phyloP scores from a whole-genome alignment of 306 rosid genomes.

The Lathyrus sativus region DNA sequence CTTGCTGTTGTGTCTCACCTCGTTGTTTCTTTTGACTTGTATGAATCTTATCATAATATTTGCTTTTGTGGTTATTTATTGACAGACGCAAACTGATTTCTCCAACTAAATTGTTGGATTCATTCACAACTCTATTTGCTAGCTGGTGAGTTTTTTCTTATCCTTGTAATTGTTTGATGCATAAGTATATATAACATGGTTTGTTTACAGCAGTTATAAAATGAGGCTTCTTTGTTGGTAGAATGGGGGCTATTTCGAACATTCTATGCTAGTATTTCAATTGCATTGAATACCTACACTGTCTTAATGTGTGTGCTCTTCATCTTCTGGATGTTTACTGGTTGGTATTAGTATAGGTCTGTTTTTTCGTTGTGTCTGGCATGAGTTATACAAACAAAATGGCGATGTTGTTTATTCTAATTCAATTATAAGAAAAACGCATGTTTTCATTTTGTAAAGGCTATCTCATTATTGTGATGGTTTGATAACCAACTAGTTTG shows the following conservation, averaged over 20 bases:
- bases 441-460: background rate
- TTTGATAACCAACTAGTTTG: conserved; percentile 13
- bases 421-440: background rate
- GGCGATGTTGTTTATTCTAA: background rate
- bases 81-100: conserved; percentile 58
- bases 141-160: conserved; percentile 60
- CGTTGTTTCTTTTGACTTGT: conserved; percentile 43
- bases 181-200: background rate
- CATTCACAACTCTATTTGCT: conserved; percentile 45
- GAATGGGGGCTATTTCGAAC: background rate
- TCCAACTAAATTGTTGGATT: conserved; percentile 49
- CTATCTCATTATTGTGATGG: conserved; percentile 18
- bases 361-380: background rate
- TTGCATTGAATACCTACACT: conserved; percentile 14
- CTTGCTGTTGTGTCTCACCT: conserved; percentile 49
- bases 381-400: background rate
- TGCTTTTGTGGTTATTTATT: conserved; percentile 37
- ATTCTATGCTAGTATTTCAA: conserved; percentile 7
- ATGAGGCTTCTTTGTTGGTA: conserved; percentile 7
- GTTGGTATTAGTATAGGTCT: background rate
- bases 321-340: conserved; percentile 10
- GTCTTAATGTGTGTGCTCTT: background rate
- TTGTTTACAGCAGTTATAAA: conserved; percentile 4
- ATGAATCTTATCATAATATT: conserved; percentile 37
- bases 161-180: conserved; percentile 15